Evolutionary conservation across 2,329 filamentous ascomycete genomes (phyloP).

Genomic region (Colletotrichum euphorbiae): DNA sequence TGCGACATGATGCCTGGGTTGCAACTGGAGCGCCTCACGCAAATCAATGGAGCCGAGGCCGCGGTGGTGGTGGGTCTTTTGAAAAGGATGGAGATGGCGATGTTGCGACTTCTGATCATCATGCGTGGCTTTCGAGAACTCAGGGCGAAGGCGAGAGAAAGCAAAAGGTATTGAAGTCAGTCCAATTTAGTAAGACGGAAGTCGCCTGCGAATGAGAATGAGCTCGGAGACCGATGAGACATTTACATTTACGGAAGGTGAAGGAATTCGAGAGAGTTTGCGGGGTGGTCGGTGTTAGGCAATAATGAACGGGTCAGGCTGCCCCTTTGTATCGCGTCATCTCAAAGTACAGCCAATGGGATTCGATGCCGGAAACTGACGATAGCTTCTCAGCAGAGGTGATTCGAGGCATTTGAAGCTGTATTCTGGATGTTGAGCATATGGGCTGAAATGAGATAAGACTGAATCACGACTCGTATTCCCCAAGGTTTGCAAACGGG

Average conservation of each 20-base stretch:
- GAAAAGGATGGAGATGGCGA: not conserved
- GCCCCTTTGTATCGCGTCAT: slow-evolving; percentile 2
- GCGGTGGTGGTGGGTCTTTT: slow-evolving; percentile 5
- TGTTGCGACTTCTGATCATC: slow-evolving; percentile 5
- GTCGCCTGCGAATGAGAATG: not conserved
- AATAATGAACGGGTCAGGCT: not conserved
- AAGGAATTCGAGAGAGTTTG: slow-evolving; percentile 19
- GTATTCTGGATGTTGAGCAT: no score
- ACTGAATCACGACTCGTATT: no score
- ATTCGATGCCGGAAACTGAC: not conserved
- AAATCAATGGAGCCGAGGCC: not conserved
- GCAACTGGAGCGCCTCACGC: not conserved
- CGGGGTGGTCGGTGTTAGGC: slow-evolving; percentile 12
- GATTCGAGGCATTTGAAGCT: no score
- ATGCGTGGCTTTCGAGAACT: not conserved
- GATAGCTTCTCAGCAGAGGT: not conserved
- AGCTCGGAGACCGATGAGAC: slow-evolving; percentile 23
- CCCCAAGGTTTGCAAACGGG: no score
- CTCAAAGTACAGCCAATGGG: not conserved
- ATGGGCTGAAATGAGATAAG: no score
- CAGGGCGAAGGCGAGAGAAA: no score
- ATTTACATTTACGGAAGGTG: slow-evolving; percentile 30
- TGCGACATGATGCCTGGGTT: slow-evolving; percentile 19
- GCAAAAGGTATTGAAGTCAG: no score
- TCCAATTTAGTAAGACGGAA: not conserved